Evolutionary conservation across 1,284 basidiomycete genomes (phyloP).

Genomic region (Marasmius tenuissimus): DNA sequence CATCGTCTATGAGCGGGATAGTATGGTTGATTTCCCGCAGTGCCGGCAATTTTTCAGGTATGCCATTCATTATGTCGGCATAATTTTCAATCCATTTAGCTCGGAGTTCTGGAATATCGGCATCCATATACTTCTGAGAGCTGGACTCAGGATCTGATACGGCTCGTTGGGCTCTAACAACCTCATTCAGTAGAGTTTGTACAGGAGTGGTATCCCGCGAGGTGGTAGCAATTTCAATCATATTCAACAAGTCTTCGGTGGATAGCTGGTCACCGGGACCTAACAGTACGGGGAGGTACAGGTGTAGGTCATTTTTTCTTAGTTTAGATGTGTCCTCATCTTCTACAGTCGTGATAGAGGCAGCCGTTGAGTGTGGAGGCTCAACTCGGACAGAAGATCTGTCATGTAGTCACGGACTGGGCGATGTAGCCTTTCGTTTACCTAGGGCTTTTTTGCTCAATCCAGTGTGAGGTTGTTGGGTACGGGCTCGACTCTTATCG

Average conservation of each 20-base stretch:
- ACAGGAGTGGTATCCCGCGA: too few relatives aligned
- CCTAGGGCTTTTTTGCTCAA: too few relatives aligned
- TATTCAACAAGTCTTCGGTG: not conserved
- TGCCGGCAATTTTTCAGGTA: not conserved
- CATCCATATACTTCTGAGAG: not conserved
- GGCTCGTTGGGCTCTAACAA: not conserved
- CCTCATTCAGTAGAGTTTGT: not conserved
- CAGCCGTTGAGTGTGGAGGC: too few relatives aligned
- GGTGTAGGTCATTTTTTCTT: not conserved
- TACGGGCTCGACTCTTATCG: too few relatives aligned
- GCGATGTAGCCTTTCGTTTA: too few relatives aligned
- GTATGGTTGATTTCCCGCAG: constrained; percentile 18
- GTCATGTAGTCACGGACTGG: too few relatives aligned
- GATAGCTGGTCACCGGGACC: not conserved
- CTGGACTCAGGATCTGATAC: not conserved
- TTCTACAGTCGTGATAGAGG: too few relatives aligned
- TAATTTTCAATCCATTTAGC: not conserved
- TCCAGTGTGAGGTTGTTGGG: too few relatives aligned
- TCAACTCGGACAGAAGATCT: too few relatives aligned
- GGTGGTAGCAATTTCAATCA: too few relatives aligned
- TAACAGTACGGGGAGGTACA: not conserved
- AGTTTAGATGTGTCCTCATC: too few relatives aligned
- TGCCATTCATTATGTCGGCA: not conserved
- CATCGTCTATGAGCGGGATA: constrained; percentile 27
- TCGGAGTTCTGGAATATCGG: not conserved